Base-by-base conservation (phyloP, 2,329 filamentous ascomycete genomes). In the Trichoderma aggressivum region DNA sequence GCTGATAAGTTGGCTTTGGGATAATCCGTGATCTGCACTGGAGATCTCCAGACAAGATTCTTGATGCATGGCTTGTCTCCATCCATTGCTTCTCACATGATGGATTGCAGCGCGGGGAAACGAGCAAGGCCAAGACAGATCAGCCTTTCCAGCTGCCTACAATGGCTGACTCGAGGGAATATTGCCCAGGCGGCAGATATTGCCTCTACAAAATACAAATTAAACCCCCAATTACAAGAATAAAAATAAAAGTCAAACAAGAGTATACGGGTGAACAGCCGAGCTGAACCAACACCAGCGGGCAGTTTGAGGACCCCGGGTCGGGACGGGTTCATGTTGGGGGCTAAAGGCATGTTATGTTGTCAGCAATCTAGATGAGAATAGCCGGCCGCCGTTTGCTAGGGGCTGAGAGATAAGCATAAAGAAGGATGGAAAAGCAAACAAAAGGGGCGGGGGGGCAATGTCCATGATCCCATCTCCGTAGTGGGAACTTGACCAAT, bases 331-430 rank as follows among this genome's bases (percentile, higher is more conserved):
- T 36, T 26, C 18, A 3, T 10, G 11, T 43, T 67, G 50, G 64
- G 64, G 53, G 64, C 47, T n/a, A 36, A 36, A 24, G 12, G 34
- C 12, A 30, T 24, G 24, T 21, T 18, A 24, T 3, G 24, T 47
- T 30, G 53, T 55, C 32, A 59, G 36, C 55, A 50, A 59, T 68
- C 55, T 68, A 50, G 36, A 59, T 68, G 64, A 68, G 64, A 18
- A 36, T 43, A 24, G 12, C 64, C 53, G 26, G 32, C 18, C 10
- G 24, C 24, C 50, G 50, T 55, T 36, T 65, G 43, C 34, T 68
- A 34, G 64, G 64, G 34, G n/a, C 36, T 50, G 34, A 59, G 3
- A 60, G 64, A 68, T 68, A 68, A 68, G 64, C 64, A 68, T 63
- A 70, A 64, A 69, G 43, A 24, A 30, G 53, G 16, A 55, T 34